Percentiles rank a stretch among this genome's conserved stretches.
Conservation (phyloP, 495 filamentous ascomycete species). For the Talaromyces stipitatus region DNA sequence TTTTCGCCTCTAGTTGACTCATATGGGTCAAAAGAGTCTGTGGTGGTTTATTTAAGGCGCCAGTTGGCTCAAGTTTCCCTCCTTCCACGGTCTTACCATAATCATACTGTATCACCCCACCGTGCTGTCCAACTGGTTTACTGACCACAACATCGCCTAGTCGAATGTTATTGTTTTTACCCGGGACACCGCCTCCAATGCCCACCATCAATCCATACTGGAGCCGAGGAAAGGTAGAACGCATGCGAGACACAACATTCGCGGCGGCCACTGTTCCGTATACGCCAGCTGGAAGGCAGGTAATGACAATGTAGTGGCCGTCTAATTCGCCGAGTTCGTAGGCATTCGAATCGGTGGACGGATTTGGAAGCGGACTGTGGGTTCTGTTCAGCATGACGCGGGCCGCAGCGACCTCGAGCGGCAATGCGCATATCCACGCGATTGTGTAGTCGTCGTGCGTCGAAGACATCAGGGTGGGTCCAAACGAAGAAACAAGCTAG, state of each 20-base stretch:
- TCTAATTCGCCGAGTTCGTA: constrained; percentile 21
- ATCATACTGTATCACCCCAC: too few species aligned
- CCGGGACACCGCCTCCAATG: constrained; percentile 35
- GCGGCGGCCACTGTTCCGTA: constrained; percentile 24
- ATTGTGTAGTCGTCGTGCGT: constrained; percentile 35
- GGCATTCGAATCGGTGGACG: constrained; percentile 16
- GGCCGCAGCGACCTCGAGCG: constrained; percentile 28
- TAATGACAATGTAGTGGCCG: constrained; percentile 17
- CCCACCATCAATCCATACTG: constrained; percentile 8
- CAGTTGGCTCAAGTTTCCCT: too few species aligned
- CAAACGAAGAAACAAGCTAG: neutral
- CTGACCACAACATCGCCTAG: constrained; percentile 38
- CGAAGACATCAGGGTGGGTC: neutral
- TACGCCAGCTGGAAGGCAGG: constrained; percentile 15
- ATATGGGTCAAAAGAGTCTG: too few species aligned
- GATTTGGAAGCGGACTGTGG: constrained; percentile 18
- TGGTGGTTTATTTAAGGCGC: too few species aligned
- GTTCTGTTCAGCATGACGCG: constrained; percentile 29
- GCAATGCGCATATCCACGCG: constrained; percentile 40
- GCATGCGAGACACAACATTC: constrained; percentile 23
- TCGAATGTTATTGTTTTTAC: constrained; percentile 23
- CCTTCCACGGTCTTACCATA: too few species aligned
- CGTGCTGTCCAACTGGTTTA: constrained; percentile 2
- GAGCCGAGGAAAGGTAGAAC: constrained; percentile 22
- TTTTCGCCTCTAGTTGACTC: too few species aligned